Evolutionary conservation across 768 basidiomycete genomes (phyloP).

Genomic region (Lentinula guzmanii): DNA sequence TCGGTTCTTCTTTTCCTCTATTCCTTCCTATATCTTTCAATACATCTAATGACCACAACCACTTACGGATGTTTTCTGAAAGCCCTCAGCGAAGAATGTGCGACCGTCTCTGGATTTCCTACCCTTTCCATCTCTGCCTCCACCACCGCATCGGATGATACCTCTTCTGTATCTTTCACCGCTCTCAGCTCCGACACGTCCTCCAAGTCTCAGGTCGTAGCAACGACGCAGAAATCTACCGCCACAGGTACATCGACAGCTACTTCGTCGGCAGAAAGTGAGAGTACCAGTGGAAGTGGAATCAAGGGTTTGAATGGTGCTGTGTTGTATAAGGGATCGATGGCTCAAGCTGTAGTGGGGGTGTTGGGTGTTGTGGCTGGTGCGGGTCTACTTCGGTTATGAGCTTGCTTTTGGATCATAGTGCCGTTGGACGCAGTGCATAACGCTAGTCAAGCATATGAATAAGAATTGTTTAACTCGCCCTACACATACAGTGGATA

Average conservation of each 20-base stretch:
- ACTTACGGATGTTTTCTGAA: neutral
- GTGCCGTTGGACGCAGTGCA: too few species aligned
- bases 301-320: neutral
- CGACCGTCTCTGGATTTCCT: neutral
- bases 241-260: neutral
- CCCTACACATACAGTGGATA: too few species aligned
- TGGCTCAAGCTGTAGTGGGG: neutral
- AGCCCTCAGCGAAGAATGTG: neutral
- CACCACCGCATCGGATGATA: neutral
- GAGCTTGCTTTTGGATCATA: neutral
- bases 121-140: neutral
- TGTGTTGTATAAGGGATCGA: neutral
- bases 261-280: neutral
- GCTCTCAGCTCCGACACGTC: neutral
- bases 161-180: neutral
- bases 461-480: too few species aligned
- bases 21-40: neutral
- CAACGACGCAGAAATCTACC: neutral
- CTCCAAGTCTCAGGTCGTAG: neutral
- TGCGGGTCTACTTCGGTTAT: neutral
- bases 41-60: neutral
- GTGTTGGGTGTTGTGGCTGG: neutral
- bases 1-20: too few species aligned
- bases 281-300: neutral
- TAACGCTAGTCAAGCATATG: too few species aligned